Conservation (phyloP, 2,329 filamentous ascomycete genomes). For the Mariannaea sp. region DNA sequence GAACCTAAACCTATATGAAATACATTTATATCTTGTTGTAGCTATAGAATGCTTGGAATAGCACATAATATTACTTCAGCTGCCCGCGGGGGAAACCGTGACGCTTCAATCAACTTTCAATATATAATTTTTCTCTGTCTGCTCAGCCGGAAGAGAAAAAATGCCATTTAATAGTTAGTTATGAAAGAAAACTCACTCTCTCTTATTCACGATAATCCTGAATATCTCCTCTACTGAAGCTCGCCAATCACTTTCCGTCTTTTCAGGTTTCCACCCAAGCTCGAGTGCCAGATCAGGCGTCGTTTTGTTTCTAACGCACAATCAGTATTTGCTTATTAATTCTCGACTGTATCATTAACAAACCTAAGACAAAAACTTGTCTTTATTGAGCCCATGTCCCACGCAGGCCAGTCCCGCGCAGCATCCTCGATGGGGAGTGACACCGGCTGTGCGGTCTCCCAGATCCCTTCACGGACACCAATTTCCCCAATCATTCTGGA, state of each 20-base stretch:
- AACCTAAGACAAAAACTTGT: conserved; percentile 13
- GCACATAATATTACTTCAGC: too few species aligned
- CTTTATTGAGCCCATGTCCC: conserved; percentile 1
- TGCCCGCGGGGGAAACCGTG: too few species aligned
- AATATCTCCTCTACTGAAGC: conserved; percentile 1
- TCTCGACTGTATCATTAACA: not conserved
- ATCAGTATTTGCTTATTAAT: not conserved
- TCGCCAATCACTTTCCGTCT: conserved; percentile 6
- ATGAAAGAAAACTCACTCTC: not conserved
- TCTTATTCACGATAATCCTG: not conserved
- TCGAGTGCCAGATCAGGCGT: not conserved
- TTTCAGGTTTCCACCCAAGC: conserved; percentile 12
- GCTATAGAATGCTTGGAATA: too few species aligned
- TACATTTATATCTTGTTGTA: too few species aligned
- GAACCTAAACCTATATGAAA: too few species aligned
- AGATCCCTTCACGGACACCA: not conserved
- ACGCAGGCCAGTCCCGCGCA: not conserved
- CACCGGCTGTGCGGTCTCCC: not conserved
- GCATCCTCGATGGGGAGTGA: conserved; percentile 11
- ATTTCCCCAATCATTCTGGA: conserved; percentile 4
- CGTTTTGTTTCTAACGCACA: conserved; percentile 1
- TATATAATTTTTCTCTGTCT: too few species aligned
- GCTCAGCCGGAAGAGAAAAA: not conserved
- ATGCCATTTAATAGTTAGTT: not conserved
- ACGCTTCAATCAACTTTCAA: too few species aligned